These are phyloP conservation scores for Calycina herbarum DNA, from an alignment of 2,329 filamentous ascomycete species.

Conservation along the genomic window DNA sequence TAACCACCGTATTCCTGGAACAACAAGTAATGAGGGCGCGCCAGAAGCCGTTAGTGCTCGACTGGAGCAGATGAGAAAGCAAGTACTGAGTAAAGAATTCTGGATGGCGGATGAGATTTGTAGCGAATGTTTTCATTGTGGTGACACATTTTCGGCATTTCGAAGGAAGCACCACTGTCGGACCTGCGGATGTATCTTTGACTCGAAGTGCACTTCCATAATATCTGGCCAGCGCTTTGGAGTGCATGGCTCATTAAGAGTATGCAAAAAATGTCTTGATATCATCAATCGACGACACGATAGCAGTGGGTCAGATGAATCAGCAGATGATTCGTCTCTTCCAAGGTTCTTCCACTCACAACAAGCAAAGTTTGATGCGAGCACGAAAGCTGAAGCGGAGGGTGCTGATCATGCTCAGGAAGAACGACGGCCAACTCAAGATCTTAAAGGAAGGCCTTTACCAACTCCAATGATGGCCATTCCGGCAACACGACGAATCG, in stretches of 20 bases:
- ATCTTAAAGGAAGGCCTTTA: constrained; percentile 51
- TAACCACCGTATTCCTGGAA: constrained; percentile 55
- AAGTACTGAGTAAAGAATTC: constrained; percentile 90
- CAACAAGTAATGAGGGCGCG: constrained; percentile 55
- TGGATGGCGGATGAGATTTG: constrained; percentile 99
- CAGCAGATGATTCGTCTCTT: constrained; percentile 72
- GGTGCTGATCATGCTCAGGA: constrained; percentile 34
- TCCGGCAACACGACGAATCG: constrained; percentile 62
- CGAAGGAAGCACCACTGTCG: constrained; percentile 95
- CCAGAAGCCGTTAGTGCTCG: constrained; percentile 60
- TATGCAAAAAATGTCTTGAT: constrained; percentile 89
- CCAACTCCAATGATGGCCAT: constrained; percentile 73
- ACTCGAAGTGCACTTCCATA: constrained; percentile 92
- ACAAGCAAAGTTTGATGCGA: constrained; percentile 46
- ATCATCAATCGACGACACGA: constrained; percentile 91
- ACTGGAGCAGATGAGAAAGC: constrained; percentile 74
- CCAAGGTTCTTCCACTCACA: constrained; percentile 61
- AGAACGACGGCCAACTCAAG: constrained; percentile 34
- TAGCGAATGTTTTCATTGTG: constrained; percentile 94
- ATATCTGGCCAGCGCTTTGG: constrained; percentile 86
- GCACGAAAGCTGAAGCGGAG: constrained; percentile 44
- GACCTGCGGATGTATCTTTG: constrained; percentile 96
- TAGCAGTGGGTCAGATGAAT: constrained; percentile 83
- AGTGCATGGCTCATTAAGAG: constrained; percentile 77
- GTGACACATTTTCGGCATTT: constrained; percentile 87